phyloP scores from a whole-genome alignment of 2,329 filamentous ascomycete species.

The Triangularia setosa region DNA sequence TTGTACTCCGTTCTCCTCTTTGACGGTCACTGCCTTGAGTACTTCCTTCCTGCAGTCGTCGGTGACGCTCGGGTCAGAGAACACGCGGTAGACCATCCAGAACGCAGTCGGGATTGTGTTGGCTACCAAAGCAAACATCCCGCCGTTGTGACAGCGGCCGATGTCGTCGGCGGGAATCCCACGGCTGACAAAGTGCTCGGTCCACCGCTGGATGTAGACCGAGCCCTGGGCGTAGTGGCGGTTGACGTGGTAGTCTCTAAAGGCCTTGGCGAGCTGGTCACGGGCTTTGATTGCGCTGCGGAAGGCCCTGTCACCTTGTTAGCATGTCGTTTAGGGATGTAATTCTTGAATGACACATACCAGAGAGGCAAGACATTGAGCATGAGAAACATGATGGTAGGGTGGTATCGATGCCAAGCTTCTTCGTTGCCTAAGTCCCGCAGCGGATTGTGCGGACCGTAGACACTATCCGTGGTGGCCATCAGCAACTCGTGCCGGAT shows the following conservation, averaged over 20 bases:
- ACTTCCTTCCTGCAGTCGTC: constrained; percentile 24
- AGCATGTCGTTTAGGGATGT: background rate
- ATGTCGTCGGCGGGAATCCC: constrained; percentile 25
- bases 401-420: constrained; percentile 18
- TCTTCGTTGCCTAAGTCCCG: constrained; percentile 21
- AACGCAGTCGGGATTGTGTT: constrained; percentile 25
- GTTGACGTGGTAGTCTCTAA: constrained; percentile 22
- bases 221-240: constrained; percentile 26
- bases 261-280: constrained; percentile 10
- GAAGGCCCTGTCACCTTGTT: background rate
- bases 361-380: background rate
- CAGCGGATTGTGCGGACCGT: constrained; percentile 28
- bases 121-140: constrained; percentile 26
- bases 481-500: constrained; percentile 20
- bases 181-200: constrained; percentile 23
- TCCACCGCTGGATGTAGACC: constrained; percentile 23
- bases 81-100: constrained; percentile 28
- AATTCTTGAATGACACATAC: constrained; percentile 10
- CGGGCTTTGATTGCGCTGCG: constrained; percentile 10
- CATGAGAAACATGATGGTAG: background rate
- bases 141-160: constrained; percentile 28
- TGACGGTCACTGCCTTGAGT: constrained; percentile 13
- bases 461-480: constrained; percentile 27
- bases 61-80: constrained; percentile 23
- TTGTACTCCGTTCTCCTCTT: background rate